phyloP scores from a whole-genome alignment of 139 green algal genomes.

The Pedinophyceae sp. region DNA sequence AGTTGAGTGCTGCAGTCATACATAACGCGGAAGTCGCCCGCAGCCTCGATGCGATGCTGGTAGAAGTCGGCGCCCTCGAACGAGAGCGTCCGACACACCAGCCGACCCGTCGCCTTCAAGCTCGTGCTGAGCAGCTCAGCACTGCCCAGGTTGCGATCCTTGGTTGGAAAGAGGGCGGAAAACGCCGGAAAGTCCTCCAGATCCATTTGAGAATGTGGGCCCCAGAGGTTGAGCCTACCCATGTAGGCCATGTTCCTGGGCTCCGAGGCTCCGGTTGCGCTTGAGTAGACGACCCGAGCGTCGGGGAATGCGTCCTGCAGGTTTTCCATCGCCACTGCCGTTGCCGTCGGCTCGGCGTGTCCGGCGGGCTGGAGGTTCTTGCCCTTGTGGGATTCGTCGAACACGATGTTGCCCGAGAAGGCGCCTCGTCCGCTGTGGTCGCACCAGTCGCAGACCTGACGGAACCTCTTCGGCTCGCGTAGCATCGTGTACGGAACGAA shows the following conservation, averaged over 20 bases:
- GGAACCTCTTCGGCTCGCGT: not conserved
- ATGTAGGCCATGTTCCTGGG: slow-evolving; percentile 82
- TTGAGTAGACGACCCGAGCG: slow-evolving; percentile 62
- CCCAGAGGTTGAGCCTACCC: slow-evolving; percentile 37
- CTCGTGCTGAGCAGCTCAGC: slow-evolving; percentile 14
- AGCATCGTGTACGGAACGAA: slow-evolving; percentile 58
- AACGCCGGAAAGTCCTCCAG: not conserved
- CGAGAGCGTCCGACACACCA: not conserved
- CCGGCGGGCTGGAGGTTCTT: slow-evolving; percentile 55
- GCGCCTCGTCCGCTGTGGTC: not conserved
- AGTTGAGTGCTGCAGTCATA: slow-evolving; percentile 46
- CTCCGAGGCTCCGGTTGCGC: slow-evolving; percentile 70
- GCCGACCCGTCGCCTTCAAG: slow-evolving; percentile 32
- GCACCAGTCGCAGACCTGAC: not conserved
- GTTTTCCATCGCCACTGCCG: slow-evolving; percentile 46
- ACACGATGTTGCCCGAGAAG: slow-evolving; percentile 13
- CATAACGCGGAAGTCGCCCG: slow-evolving; percentile 34
- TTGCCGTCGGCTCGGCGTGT: slow-evolving; percentile 13
- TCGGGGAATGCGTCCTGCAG: slow-evolving; percentile 65
- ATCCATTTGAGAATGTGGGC: slow-evolving; percentile 47
- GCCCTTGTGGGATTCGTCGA: slow-evolving; percentile 77
- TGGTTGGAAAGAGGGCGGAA: not conserved
- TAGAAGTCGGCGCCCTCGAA: not conserved
- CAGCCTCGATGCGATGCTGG: too few relatives aligned
- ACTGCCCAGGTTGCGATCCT: slow-evolving; percentile 19